These are phyloP conservation scores for Paracamarosporium sp. DNA, from an alignment of 2,329 filamentous ascomycete genomes.

Conservation along the genomic window DNA sequence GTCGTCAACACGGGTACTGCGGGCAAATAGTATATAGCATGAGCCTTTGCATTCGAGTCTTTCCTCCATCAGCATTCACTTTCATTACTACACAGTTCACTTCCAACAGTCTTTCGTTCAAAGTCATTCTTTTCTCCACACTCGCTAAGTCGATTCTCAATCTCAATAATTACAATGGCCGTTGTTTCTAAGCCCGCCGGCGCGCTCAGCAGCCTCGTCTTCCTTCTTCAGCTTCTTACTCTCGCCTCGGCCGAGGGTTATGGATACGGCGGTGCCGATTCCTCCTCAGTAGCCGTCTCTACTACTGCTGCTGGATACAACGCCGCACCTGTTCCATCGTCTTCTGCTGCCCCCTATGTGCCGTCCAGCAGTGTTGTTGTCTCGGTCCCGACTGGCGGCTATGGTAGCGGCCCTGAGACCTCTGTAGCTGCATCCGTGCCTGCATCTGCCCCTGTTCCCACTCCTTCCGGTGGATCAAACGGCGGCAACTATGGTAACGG, in stretches of 20 bases:
- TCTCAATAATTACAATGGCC: slow-evolving; percentile 3
- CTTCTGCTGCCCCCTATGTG: not conserved
- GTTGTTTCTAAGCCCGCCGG: slow-evolving; percentile 5
- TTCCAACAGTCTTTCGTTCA: slow-evolving; percentile 5
- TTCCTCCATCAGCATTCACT: slow-evolving; percentile 1
- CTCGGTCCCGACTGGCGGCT: slow-evolving; percentile 4
- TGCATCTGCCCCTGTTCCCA: not conserved
- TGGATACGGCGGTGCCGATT: slow-evolving; percentile 7
- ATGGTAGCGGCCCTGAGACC: not conserved
- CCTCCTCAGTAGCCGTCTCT: slow-evolving; percentile 3
- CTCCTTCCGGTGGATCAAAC: not conserved
- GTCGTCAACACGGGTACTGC: not conserved
- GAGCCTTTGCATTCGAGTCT: not conserved
- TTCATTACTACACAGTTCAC: slow-evolving; percentile 4
- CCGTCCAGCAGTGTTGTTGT: not conserved
- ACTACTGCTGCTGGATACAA: slow-evolving; percentile 4
- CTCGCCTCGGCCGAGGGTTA: slow-evolving; percentile 7
- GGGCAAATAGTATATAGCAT: slow-evolving; percentile 4
- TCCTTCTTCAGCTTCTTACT: slow-evolving; percentile 6
- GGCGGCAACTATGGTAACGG: not conserved
- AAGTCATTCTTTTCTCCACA: slow-evolving; percentile 3
- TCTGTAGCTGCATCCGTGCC: not conserved
- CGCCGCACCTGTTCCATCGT: slow-evolving; percentile 1
- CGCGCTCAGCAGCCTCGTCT: slow-evolving; percentile 9
- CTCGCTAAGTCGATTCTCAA: not conserved